Conservation (phyloP, 345 rosid species). For the Turnera subulata region DNA sequence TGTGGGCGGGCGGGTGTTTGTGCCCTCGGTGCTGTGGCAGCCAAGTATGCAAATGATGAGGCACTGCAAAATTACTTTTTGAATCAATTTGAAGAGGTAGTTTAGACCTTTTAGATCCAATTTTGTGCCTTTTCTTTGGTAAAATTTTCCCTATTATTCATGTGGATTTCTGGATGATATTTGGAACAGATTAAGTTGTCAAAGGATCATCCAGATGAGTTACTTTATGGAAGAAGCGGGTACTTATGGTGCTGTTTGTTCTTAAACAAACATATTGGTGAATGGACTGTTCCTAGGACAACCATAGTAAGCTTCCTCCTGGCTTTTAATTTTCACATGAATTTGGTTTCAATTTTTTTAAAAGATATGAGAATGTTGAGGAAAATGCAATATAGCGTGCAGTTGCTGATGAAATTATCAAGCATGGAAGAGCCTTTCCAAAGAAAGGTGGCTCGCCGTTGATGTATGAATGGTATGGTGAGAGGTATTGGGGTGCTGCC, state of each 20-base stretch:
- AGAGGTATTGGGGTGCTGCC: constrained; percentile 31
- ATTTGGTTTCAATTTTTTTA: not conserved
- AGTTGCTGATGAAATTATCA: constrained; percentile 22
- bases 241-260: constrained; percentile 29
- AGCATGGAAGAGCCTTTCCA: constrained; percentile 15
- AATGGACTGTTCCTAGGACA: constrained; percentile 13
- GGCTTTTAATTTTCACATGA: too few species aligned
- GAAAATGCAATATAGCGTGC: constrained; percentile 12
- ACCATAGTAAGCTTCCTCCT: constrained; percentile 17
- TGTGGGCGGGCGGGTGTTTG: constrained; percentile 24
- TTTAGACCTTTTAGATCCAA: not conserved
- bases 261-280: constrained; percentile 24
- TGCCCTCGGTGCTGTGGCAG: constrained; percentile 32
- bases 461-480: constrained; percentile 31
- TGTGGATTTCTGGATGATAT: not conserved
- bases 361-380: not conserved
- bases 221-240: constrained; percentile 27
- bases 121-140: not conserved
- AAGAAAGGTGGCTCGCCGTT: constrained; percentile 22
- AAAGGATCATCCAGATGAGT: constrained; percentile 22
- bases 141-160: not conserved
- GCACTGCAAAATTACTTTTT: constrained; percentile 21
- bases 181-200: constrained; percentile 18
- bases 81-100: constrained; percentile 19
- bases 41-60: constrained; percentile 23